Evolutionary conservation across 73 alveolate genomes (phyloP).

Genomic region (Stentor roeselii): DNA sequence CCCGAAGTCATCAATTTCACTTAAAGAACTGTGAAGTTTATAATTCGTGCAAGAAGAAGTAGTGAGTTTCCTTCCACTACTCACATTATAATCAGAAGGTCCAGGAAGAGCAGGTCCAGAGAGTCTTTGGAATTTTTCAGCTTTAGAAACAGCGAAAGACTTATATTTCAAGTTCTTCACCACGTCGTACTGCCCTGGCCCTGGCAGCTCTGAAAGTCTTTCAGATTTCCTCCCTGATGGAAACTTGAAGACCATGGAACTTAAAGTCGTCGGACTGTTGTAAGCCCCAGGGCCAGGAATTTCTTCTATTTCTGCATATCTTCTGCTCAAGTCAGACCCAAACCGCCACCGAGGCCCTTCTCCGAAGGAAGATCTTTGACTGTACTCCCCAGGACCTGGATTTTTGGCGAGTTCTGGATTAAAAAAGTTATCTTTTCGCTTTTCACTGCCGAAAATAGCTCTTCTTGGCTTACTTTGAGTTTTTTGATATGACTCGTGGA

Average conservation of each 20-base stretch:
- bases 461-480: not conserved
- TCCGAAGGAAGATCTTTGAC: not conserved
- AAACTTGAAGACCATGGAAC: not conserved
- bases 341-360: slow-evolving; percentile 18
- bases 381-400: slow-evolving; percentile 23
- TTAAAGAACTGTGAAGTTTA: not conserved
- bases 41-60: not conserved
- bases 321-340: not conserved
- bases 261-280: not conserved
- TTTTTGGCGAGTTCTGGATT: not conserved
- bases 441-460: not conserved
- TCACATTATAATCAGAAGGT: not conserved
- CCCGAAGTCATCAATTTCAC: not conserved
- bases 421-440: not conserved
- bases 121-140: not conserved
- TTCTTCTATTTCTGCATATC: not conserved
- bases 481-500: not conserved
- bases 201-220: not conserved
- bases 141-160: not conserved
- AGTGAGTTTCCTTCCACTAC: not conserved
- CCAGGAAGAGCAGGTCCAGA: not conserved
- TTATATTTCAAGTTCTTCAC: not conserved
- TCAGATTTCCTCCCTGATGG: not conserved
- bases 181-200: slow-evolving; percentile 13
- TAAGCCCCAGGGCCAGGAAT: slow-evolving; percentile 8